These are phyloP conservation scores for Teunomyces pallodes DNA, from an alignment of 805 yeast species.

Conservation along the genomic window DNA sequence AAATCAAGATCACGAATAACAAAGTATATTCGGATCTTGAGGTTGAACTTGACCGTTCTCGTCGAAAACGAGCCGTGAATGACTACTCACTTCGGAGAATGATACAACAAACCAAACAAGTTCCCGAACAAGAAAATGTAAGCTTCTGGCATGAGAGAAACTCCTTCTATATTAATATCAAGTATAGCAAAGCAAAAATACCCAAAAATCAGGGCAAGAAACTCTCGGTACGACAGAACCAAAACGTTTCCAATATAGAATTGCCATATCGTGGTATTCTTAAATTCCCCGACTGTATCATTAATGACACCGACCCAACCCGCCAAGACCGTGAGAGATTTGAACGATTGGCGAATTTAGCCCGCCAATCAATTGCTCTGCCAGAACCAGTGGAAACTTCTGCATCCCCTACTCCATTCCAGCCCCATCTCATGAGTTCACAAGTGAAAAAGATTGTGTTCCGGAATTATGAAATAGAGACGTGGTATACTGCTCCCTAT, in stretches of 20 bases:
- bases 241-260: constrained; percentile 29
- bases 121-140: background rate
- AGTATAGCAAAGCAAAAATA: background rate
- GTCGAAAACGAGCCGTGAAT: constrained; percentile 13
- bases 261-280: constrained; percentile 69
- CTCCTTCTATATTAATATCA: background rate
- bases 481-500: constrained; percentile 93
- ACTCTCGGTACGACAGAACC: constrained; percentile 19
- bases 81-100: constrained; percentile 19
- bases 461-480: constrained; percentile 70
- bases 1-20: constrained; percentile 30
- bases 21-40: constrained; percentile 22
- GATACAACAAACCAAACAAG: constrained; percentile 14
- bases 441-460: constrained; percentile 66
- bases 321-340: constrained; percentile 49
- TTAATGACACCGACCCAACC: constrained; percentile 61
- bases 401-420: constrained; percentile 14
- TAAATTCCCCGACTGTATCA: constrained; percentile 55
- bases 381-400: background rate
- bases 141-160: background rate
- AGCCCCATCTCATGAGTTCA: constrained; percentile 19
- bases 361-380: background rate
- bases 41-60: constrained; percentile 20
- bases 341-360: constrained; percentile 14
- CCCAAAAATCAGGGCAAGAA: background rate